Base-by-base conservation (phyloP, 257 asterid genomes). In the Gentiana macrophylla region DNA sequence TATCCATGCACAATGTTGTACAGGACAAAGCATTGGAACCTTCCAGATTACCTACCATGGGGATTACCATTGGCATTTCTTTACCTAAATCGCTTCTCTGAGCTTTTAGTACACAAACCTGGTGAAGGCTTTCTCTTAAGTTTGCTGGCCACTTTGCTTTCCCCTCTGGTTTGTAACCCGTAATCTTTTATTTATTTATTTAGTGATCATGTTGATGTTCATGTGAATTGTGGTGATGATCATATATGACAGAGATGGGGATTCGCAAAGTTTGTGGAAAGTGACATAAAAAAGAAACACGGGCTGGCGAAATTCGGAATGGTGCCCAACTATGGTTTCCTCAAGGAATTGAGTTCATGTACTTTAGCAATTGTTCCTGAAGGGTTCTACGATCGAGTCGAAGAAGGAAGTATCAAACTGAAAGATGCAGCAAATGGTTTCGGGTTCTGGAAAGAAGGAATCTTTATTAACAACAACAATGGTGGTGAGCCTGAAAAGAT, bases 311-410 rank as follows among this genome's bases (percentile, higher is more conserved):
- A 79, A 53, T 73, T 77, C 56, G 61, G 49, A 4, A 67, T 84
- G 90, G 52, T 84, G 37, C 90, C 94, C 12, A 38, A 66, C 41
- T 74, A 71, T 1, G 66, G 80, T 49, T 77, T 81, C 48, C 69
- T 67, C 6, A 50, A 37, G 13, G 78, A 67, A 8, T 49, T 60
- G 32, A 68, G 76, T 47, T 62, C 83, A 35, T 76, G 93, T 60
- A 63, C 56, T 43, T 12, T 81, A 34, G 12, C 63, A 12, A 37
- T 64, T n/a, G 61, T 75, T 6, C 83, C 79, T 2, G 71, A 56
- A 1, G 69, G 72, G 52, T 81, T 79, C 74, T 81, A 64, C 15
- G 80, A 56, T 34, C 72, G 62, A 69, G 86, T 79, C 51, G 86
- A 70, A 48, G 80, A 81, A 33, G 83, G 80, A 55, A 81, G 86